Conservation (phyloP, 164 flowering plant species). For the Brasenia schreberi region DNA sequence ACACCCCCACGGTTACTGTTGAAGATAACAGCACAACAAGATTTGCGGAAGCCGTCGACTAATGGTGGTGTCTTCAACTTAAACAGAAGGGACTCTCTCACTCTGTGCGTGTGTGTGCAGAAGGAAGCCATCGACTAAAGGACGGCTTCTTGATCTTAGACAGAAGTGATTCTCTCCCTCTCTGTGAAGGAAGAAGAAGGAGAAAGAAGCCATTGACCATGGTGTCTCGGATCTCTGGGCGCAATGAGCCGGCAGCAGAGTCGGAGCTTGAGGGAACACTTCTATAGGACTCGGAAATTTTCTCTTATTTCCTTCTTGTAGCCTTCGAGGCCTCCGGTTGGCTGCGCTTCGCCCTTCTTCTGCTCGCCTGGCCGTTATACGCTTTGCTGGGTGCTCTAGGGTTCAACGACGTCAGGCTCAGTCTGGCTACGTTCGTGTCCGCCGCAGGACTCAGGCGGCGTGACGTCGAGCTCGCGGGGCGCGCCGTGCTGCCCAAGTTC, state of each 20-base stretch:
- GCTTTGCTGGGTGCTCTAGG: constrained; percentile 30
- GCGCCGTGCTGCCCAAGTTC: constrained; percentile 96
- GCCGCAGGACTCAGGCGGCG: constrained; percentile 37
- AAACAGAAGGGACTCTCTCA: too few relatives aligned
- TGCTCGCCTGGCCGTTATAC: constrained; percentile 60
- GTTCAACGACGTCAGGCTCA: constrained; percentile 35
- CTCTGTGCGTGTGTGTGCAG: too few relatives aligned
- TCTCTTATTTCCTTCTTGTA: constrained; percentile 86
- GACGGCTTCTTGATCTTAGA: too few relatives aligned
- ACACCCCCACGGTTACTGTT: too few relatives aligned
- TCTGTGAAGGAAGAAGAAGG: neutral
- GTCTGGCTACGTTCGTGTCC: constrained; percentile 52
- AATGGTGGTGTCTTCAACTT: too few relatives aligned
- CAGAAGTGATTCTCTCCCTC: too few relatives aligned
- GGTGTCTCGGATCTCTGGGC: neutral
- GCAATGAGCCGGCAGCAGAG: constrained; percentile 1
- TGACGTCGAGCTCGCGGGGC: constrained; percentile 70
- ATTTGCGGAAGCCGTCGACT: neutral
- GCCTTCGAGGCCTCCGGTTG: constrained; percentile 87
- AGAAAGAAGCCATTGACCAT: neutral
- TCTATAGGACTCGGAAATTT: constrained; percentile 42
- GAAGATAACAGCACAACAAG: too few relatives aligned
- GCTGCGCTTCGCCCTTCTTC: constrained; percentile 51
- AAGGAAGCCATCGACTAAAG: neutral
- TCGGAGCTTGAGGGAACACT: constrained; percentile 73